These are phyloP conservation scores for Ramaria sp. DNA, from an alignment of 768 basidiomycete genomes.

Conservation along the genomic window DNA sequence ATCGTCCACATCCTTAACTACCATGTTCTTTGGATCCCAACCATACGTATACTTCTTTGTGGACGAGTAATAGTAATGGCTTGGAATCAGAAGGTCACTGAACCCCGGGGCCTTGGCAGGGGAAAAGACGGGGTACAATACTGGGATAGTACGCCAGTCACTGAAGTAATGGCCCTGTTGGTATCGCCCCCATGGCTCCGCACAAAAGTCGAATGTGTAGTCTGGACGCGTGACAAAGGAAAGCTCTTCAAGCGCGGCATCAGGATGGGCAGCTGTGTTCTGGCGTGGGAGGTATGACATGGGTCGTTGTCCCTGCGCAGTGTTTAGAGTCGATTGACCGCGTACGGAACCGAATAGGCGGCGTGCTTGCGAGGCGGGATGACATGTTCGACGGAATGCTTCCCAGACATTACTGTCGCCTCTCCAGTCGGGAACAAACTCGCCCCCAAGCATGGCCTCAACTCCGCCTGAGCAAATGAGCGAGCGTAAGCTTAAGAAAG, in stretches of 20 bases:
- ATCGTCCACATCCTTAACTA: conserved; percentile 65
- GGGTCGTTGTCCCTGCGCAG: conserved; percentile 1
- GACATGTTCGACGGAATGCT: conserved; percentile 85
- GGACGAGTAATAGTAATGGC: conserved; percentile 89
- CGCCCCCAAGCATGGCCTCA: conserved; percentile 41
- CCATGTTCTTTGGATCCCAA: conserved; percentile 70
- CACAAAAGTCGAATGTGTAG: conserved; percentile 68
- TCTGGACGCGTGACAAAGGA: conserved; percentile 61
- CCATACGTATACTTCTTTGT: conserved; percentile 80
- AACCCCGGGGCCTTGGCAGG: conserved; percentile 83
- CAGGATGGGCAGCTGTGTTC: conserved; percentile 6
- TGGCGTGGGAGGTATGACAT: conserved; percentile 17
- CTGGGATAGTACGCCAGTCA: conserved; percentile 84
- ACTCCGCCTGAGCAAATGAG: conserved; percentile 5
- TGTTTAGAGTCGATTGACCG: conserved; percentile 21
- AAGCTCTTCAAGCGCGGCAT: conserved; percentile 32
- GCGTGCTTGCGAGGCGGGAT: conserved; percentile 66
- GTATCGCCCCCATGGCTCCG: conserved; percentile 71
- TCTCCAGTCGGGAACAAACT: conserved; percentile 77
- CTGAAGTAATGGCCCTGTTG: conserved; percentile 95
- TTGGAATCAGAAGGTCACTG: conserved; percentile 86
- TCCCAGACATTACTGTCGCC: conserved; percentile 87
- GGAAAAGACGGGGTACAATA: conserved; percentile 89
- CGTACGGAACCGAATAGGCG: conserved; percentile 74
- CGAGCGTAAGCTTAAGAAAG: neutral